phyloP scores from a whole-genome alignment of 257 asterid species.

The Orobanche coerulescens region DNA sequence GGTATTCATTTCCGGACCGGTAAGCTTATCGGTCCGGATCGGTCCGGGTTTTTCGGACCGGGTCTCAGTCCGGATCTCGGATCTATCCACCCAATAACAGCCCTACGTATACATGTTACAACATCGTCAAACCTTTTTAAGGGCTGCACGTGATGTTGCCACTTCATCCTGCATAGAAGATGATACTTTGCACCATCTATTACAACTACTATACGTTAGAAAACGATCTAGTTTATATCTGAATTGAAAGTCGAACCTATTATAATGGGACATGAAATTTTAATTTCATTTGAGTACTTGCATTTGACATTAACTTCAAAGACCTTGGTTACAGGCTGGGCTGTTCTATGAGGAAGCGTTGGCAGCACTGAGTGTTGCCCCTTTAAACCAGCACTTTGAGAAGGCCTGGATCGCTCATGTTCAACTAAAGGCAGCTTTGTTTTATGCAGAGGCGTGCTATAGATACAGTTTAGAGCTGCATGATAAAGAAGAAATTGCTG shows the following conservation, averaged over 20 bases:
- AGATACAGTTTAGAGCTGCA: conserved; percentile 85
- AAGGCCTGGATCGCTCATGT: conserved; percentile 87
- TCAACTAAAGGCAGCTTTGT: conserved; percentile 87
- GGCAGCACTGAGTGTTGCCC: conserved; percentile 62
- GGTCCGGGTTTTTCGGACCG: no score
- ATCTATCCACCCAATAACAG: no score
- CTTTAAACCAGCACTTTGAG: conserved; percentile 87
- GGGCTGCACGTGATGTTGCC: no score
- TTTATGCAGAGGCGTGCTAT: conserved; percentile 93
- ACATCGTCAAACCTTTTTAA: no score
- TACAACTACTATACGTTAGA: conserved; percentile 6
- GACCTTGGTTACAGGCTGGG: conserved; percentile 54
- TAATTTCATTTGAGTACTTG: not conserved
- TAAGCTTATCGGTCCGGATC: no score
- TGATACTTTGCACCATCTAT: not conserved
- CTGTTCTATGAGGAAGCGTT: conserved; percentile 85
- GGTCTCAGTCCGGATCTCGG: no score
- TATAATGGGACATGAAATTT: not conserved
- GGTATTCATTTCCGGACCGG: no score
- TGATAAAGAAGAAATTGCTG: conserved; percentile 92
- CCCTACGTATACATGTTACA: conserved; percentile 11
- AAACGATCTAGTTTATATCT: conserved; percentile 12
- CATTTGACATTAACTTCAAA: conserved; percentile 16
- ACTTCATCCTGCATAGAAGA: not conserved
- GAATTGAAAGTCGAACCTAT: conserved; percentile 6